Percentiles rank a stretch among this genome's conserved stretches.
These are phyloP conservation scores for Tricladium varicosporioides DNA, from an alignment of 2,329 filamentous ascomycete genomes.

Conservation along the genomic window DNA sequence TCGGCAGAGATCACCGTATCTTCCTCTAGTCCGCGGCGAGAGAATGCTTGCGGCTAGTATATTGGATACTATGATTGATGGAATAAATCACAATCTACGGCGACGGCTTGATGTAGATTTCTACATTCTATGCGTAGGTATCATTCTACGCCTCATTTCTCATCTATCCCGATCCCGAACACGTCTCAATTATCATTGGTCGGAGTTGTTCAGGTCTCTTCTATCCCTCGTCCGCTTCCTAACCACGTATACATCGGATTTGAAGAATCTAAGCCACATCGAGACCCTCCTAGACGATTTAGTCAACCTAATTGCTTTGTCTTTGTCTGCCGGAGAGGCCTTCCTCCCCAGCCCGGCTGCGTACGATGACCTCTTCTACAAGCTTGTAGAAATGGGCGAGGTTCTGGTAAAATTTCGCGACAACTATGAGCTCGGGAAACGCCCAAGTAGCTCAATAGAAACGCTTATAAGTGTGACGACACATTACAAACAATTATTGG, in stretches of 20 bases:
- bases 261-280: slow-evolving; percentile 68
- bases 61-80: slow-evolving; percentile 85
- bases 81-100: slow-evolving; percentile 89
- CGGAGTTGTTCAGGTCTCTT: slow-evolving; percentile 87
- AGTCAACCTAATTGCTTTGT: slow-evolving; percentile 79
- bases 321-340: slow-evolving; percentile 81
- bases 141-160: slow-evolving; percentile 78
- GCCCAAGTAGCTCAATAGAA: slow-evolving; percentile 70
- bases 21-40: slow-evolving; percentile 72
- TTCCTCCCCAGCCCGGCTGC: slow-evolving; percentile 84
- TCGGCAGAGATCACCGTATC: slow-evolving; percentile 81
- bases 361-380: slow-evolving; percentile 98
- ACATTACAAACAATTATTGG: slow-evolving; percentile 84
- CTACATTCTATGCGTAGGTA: slow-evolving; percentile 78
- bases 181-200: slow-evolving; percentile 88
- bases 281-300: slow-evolving; percentile 72
- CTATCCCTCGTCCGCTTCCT: slow-evolving; percentile 88
- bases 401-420: slow-evolving; percentile 79
- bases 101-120: slow-evolving; percentile 80
- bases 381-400: slow-evolving; percentile 89
- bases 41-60: slow-evolving; percentile 73
- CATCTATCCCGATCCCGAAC: slow-evolving; percentile 80
- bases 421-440: slow-evolving; percentile 61
- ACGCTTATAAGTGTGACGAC: slow-evolving; percentile 78
- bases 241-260: slow-evolving; percentile 77